Conservation (phyloP, 345 rosid species). For the Salix caprea region DNA sequence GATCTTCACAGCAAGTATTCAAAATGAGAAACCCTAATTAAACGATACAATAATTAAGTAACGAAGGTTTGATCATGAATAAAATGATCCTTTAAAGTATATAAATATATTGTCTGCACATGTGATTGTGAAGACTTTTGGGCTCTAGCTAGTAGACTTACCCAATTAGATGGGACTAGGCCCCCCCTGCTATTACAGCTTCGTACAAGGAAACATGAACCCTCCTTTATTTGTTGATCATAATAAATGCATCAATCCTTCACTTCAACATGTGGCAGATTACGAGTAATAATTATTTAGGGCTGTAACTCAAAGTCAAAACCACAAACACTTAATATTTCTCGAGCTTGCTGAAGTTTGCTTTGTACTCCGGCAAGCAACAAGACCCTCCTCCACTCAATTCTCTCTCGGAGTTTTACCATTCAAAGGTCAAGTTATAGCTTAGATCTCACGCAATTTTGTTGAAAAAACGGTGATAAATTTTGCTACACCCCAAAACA, state of each 20-base stretch:
- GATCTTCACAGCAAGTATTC: not conserved
- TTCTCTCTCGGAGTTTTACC: not conserved
- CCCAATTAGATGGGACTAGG: slow-evolving; percentile 5
- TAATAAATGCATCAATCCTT: not conserved
- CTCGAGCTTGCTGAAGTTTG: slow-evolving; percentile 31
- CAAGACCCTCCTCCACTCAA: not conserved
- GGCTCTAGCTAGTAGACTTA: not conserved
- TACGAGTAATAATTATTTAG: not conserved
- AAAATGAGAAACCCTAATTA: not conserved
- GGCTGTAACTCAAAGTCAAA: slow-evolving; percentile 24
- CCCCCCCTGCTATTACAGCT: slow-evolving; percentile 4
- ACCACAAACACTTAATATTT: slow-evolving; percentile 14
- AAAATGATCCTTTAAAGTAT: not conserved
- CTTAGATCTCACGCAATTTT: slow-evolving; percentile 1
- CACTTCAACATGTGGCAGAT: not conserved
- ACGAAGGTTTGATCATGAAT: not conserved
- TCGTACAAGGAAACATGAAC: not conserved
- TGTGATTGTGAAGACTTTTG: slow-evolving; percentile 9
- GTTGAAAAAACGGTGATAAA: not conserved
- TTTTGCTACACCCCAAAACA: not conserved
- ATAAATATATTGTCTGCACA: not conserved
- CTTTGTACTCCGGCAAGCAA: slow-evolving; percentile 29
- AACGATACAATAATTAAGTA: not conserved
- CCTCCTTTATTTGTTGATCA: not conserved
- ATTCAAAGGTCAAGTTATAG: not conserved